Percentiles rank a stretch among this genome's conserved stretches.
Evolutionary conservation across 164 flowering plant genomes (phyloP).

Genomic region (Hamamelis virginiana): DNA sequence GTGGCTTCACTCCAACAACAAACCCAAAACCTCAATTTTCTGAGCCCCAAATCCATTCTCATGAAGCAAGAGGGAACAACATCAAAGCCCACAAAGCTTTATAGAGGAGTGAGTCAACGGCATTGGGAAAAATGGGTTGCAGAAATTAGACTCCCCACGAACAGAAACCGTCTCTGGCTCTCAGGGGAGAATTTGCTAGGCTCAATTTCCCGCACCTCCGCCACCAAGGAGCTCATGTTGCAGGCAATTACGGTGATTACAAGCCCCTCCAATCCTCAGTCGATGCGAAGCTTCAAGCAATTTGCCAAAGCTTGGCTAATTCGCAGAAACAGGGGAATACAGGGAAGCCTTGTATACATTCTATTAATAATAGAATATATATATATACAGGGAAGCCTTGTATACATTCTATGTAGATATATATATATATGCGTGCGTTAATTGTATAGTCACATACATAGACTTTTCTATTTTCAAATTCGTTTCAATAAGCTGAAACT

Average conservation of each 20-base stretch:
- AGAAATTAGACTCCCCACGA: conserved; percentile 59
- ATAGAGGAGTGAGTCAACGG: conserved; percentile 63
- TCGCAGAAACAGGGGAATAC: conserved; percentile 41
- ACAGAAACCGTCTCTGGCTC: conserved; percentile 68
- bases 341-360: conserved; percentile 13
- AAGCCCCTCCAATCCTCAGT: conserved; percentile 66
- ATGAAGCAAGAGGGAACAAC: conserved; percentile 47
- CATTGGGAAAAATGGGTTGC: conserved; percentile 81
- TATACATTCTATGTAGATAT: no score
- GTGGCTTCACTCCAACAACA: conserved; percentile 10
- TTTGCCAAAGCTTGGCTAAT: conserved; percentile 40
- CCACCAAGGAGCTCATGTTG: conserved; percentile 26
- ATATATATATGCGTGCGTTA: no score
- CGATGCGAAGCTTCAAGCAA: conserved; percentile 60
- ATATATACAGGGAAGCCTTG: no score
- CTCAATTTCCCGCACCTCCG: conserved; percentile 53
- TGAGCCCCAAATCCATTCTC: conserved; percentile 40
- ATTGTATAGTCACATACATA: no score
- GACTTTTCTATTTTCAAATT: no score
- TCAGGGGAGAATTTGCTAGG: conserved; percentile 56
- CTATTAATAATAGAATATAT: no score
- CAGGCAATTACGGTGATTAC: conserved; percentile 32
- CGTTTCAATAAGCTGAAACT: no score
- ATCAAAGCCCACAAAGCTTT: conserved; percentile 42
- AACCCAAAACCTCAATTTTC: conserved; percentile 10